Evolutionary conservation across 108 stramenopile species (phyloP).

Genomic region (Pinguiococcus pyrenoidosus): DNA sequence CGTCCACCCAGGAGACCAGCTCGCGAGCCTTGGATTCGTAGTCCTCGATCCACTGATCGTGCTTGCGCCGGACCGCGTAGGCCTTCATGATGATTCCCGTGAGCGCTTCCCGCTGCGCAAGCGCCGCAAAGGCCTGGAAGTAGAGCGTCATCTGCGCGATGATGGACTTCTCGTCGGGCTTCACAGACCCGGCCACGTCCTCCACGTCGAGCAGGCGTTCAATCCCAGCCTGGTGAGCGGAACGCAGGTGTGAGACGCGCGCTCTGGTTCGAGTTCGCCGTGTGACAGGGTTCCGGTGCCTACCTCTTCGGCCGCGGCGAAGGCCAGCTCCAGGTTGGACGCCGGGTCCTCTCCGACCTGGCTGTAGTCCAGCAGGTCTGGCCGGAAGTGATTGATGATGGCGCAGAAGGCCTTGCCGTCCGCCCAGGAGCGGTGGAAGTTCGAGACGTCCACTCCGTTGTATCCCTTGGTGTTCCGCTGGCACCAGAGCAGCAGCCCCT

Average conservation of each 20-base stretch:
- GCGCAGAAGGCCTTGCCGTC: constrained; percentile 24
- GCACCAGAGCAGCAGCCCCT: constrained; percentile 24
- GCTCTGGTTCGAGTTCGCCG: no score
- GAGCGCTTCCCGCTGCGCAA: not conserved
- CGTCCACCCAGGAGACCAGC: not conserved
- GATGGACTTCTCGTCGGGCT: constrained; percentile 24
- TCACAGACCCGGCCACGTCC: constrained; percentile 10
- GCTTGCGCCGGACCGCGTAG: not conserved
- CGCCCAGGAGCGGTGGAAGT: constrained; percentile 17
- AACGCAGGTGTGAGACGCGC: no score
- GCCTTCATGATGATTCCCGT: not conserved
- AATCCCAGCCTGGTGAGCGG: constrained; percentile 16
- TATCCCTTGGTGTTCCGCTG: constrained; percentile 17
- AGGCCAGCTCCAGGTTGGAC: constrained; percentile 4
- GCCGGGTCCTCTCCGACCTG: not conserved
- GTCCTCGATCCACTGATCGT: not conserved
- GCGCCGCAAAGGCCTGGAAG: constrained; percentile 16
- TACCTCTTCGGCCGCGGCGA: constrained; percentile 10
- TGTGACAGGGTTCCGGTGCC: no score
- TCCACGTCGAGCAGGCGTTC: constrained; percentile 19
- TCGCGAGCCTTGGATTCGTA: not conserved
- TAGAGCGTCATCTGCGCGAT: constrained; percentile 20
- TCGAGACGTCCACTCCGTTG: constrained; percentile 14
- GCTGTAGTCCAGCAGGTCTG: constrained; percentile 10
- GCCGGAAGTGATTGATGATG: constrained; percentile 20